A percentile compares a stretch with the other conserved stretches of the same genome.
Conservation (phyloP, 495 filamentous ascomycete species). For the Annulohypoxylon nitens region DNA sequence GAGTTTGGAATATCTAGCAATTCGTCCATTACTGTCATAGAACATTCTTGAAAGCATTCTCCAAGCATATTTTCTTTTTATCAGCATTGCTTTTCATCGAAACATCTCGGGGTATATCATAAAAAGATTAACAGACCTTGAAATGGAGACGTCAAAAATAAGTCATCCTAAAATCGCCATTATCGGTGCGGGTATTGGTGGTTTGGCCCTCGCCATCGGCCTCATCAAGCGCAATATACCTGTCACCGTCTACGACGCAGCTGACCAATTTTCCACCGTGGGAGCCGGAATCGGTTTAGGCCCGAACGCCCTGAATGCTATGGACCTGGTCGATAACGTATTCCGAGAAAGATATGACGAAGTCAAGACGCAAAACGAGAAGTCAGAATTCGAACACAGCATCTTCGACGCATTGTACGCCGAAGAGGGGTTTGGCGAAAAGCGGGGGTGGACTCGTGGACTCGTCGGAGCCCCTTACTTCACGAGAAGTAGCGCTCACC, state of each 20-base stretch:
- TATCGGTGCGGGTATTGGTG: slow-evolving; percentile 64
- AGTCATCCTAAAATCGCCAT: slow-evolving; percentile 55
- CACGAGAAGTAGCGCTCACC: slow-evolving; percentile 44
- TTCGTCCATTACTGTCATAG: neutral
- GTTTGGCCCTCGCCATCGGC: slow-evolving; percentile 62
- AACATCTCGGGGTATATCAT: neutral
- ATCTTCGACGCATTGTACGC: slow-evolving; percentile 45
- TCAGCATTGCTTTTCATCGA: neutral
- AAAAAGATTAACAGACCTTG: neutral
- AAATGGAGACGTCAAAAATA: slow-evolving; percentile 7
- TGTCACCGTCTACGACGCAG: slow-evolving; percentile 63
- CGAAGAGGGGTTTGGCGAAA: slow-evolving; percentile 43
- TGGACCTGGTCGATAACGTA: slow-evolving; percentile 59
- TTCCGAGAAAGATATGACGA: slow-evolving; percentile 41
- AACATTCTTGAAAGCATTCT: neutral
- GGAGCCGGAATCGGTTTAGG: slow-evolving; percentile 63
- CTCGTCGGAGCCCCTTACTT: slow-evolving; percentile 47
- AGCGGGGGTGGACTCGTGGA: slow-evolving; percentile 44
- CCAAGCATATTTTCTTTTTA: neutral
- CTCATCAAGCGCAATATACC: slow-evolving; percentile 59
- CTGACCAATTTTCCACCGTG: slow-evolving; percentile 57
- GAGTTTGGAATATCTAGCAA: neutral
- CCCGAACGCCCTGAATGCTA: slow-evolving; percentile 59
- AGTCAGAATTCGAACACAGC: slow-evolving; percentile 40
- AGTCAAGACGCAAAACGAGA: slow-evolving; percentile 44